Evolutionary conservation across 495 filamentous ascomycete species (phyloP).

Genomic region (Antarctomyces pellizariae): DNA sequence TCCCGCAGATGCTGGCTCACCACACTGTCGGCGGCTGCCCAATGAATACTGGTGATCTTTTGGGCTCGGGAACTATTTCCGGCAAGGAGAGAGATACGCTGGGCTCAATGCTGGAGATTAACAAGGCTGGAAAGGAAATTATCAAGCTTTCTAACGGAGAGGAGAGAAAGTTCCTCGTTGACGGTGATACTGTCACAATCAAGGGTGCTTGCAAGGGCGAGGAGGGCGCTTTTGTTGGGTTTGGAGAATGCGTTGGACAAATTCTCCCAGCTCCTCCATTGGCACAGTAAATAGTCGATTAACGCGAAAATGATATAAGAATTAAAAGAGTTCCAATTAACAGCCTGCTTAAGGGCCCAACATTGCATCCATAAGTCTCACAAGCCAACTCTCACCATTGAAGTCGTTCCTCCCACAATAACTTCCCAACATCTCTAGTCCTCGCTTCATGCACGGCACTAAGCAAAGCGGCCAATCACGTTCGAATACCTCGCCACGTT

Average conservation of each 20-base stretch:
- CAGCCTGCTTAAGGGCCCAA: too few species aligned
- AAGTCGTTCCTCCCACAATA: too few species aligned
- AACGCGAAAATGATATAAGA: too few species aligned
- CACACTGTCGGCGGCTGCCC: slow-evolving; percentile 74
- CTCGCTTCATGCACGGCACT: too few species aligned
- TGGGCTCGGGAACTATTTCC: slow-evolving; percentile 81
- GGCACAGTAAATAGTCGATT: too few species aligned
- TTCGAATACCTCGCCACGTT: too few species aligned
- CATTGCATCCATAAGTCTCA: too few species aligned
- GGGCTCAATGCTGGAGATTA: slow-evolving; percentile 71
- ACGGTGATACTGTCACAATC: slow-evolving; percentile 60
- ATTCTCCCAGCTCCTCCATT: too few species aligned
- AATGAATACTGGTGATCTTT: slow-evolving; percentile 55
- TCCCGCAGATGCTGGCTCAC: slow-evolving; percentile 86
- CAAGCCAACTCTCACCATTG: too few species aligned
- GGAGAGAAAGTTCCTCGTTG: slow-evolving; percentile 53
- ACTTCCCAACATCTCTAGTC: too few species aligned
- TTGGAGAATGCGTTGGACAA: slow-evolving; percentile 51
- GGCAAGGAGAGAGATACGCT: slow-evolving; percentile 34
- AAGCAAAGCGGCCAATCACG: too few species aligned
- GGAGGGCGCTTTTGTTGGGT: slow-evolving; percentile 39
- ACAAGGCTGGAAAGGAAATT: slow-evolving; percentile 35
- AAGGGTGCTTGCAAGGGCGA: slow-evolving; percentile 37
- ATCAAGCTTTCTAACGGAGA: slow-evolving; percentile 45
- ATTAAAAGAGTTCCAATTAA: too few species aligned